Conservation (phyloP, 2,329 filamentous ascomycete species). For the Microcyclosporella mali region DNA sequence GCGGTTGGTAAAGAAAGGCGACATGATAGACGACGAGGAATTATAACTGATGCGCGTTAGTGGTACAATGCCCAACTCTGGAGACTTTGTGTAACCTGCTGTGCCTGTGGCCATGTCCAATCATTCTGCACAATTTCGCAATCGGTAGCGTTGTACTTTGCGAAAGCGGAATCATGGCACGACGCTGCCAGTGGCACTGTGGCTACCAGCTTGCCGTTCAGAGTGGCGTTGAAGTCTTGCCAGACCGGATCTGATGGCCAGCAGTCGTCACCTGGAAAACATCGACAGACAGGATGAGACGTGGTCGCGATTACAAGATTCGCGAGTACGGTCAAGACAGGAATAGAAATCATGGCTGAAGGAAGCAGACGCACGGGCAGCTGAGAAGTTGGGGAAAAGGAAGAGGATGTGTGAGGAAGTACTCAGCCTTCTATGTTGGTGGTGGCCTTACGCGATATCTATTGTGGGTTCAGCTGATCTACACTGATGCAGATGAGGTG, state of each 20-base stretch:
- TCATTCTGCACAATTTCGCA: conserved; percentile 38
- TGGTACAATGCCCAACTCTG: not conserved
- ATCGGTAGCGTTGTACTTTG: conserved; percentile 38
- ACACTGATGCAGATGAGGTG: too few relatives aligned
- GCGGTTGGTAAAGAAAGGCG: conserved; percentile 34
- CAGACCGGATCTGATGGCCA: conserved; percentile 49
- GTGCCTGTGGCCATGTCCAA: conserved; percentile 43
- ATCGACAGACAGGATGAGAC: conserved; percentile 34
- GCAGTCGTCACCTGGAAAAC: conserved; percentile 47
- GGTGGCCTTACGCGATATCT: too few relatives aligned
- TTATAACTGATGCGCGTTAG: conserved; percentile 19
- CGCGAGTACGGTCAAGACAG: too few relatives aligned
- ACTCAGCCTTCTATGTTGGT: too few relatives aligned
- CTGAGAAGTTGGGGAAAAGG: too few relatives aligned
- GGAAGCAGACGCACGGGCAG: too few relatives aligned
- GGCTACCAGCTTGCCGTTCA: conserved; percentile 47
- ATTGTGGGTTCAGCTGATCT: too few relatives aligned
- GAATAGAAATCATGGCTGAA: too few relatives aligned
- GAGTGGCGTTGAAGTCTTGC: conserved; percentile 47
- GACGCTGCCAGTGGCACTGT: conserved; percentile 48
- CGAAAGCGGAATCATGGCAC: conserved; percentile 44
- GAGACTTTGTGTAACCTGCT: conserved; percentile 29
- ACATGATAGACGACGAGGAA: conserved; percentile 36
- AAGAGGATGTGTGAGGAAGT: too few relatives aligned
- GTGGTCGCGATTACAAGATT: too few relatives aligned